A percentile compares a stretch with the other conserved stretches of the same genome.
Conservation (phyloP, 2,329 filamentous ascomycete species). For the Claviceps digitariae region DNA sequence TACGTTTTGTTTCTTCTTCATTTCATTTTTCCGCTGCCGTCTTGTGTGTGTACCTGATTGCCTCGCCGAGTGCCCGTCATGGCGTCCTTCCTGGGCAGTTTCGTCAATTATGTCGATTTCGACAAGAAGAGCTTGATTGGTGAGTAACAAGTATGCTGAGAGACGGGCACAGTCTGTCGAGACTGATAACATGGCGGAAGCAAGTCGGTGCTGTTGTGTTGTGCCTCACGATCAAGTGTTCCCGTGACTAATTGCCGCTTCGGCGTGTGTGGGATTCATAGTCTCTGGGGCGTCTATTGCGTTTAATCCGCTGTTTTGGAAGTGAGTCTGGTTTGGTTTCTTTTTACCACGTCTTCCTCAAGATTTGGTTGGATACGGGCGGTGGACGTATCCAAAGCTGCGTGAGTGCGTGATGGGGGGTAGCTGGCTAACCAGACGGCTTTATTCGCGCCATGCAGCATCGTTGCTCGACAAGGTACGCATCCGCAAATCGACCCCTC, state of each 20-base stretch:
- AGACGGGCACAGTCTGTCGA: background rate
- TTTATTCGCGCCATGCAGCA: slow-evolving; percentile 35
- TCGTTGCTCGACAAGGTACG: slow-evolving; percentile 67
- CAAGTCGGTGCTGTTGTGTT: background rate
- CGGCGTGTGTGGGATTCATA: slow-evolving; percentile 21
- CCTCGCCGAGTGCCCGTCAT: slow-evolving; percentile 16
- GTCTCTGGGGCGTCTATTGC: slow-evolving; percentile 71
- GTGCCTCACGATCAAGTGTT: too few species aligned
- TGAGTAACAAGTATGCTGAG: slow-evolving; percentile 27
- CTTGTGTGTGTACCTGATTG: background rate
- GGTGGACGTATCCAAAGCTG: too few species aligned
- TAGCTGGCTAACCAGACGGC: background rate
- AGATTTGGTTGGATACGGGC: background rate
- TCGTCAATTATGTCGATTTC: slow-evolving; percentile 55
- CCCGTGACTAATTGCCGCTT: slow-evolving; percentile 3
- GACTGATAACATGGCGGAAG: too few species aligned
- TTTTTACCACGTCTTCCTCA: background rate
- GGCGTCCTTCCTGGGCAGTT: slow-evolving; percentile 25
- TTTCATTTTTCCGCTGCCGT: background rate
- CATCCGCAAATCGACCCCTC: background rate
- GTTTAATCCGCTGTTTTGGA: slow-evolving; percentile 99
- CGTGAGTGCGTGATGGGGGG: background rate
- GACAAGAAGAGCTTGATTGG: slow-evolving; percentile 52
- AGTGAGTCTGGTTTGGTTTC: slow-evolving; percentile 49
- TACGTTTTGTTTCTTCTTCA: too few species aligned